Evolutionary conservation across 1,284 basidiomycete species (phyloP).

Genomic region (Austroboletus rostrupii): DNA sequence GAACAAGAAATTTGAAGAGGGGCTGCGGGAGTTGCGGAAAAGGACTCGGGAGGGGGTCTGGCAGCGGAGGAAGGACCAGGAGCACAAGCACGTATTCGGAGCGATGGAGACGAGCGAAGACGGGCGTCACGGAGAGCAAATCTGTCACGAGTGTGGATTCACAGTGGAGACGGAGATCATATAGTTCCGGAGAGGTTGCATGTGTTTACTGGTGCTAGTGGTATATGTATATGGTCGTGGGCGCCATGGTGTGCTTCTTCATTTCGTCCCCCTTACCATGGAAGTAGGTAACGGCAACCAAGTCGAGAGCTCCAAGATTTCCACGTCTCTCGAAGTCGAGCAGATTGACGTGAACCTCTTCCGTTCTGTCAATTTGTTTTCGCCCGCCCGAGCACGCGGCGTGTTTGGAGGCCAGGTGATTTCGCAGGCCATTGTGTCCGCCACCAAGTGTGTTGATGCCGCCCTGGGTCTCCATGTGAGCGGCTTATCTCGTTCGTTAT

Average conservation of each 20-base stretch:
- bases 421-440: constrained; percentile 79
- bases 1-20: constrained; percentile 89
- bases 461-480: constrained; percentile 69
- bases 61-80: constrained; percentile 82
- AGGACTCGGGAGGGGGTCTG: constrained; percentile 87
- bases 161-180: constrained; percentile 83
- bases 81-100: constrained; percentile 83
- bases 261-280: constrained; percentile 12
- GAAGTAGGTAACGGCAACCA: constrained; percentile 39
- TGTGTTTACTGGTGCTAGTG: constrained; percentile 1
- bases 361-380: constrained; percentile 69
- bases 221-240: not conserved
- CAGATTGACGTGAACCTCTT: constrained; percentile 74
- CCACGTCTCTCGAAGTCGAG: constrained; percentile 73
- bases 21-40: constrained; percentile 76
- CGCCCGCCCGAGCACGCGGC: constrained; percentile 65
- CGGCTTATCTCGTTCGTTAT: not conserved
- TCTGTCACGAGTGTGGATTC: constrained; percentile 85
- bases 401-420: constrained; percentile 92
- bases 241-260: not conserved
- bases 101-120: constrained; percentile 49
- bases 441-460: constrained; percentile 68
- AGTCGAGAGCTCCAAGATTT: constrained; percentile 58
- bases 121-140: constrained; percentile 55
- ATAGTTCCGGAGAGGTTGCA: constrained; percentile 25